phyloP scores from a whole-genome alignment of 495 filamentous ascomycete species.

The Lasiosphaeria miniovina region DNA sequence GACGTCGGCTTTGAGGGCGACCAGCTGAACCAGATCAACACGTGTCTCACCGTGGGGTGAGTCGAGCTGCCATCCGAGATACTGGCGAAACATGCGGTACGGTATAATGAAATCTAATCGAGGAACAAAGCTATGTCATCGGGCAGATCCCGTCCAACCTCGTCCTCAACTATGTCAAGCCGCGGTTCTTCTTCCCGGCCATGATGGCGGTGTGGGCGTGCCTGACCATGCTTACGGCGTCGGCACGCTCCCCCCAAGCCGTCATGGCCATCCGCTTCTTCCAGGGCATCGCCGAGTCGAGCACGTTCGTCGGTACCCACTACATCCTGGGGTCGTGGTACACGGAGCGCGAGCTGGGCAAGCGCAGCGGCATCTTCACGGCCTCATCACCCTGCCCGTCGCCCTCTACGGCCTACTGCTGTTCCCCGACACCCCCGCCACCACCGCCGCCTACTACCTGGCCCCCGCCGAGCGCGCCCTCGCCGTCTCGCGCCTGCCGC shows the following conservation, averaged over 20 bases:
- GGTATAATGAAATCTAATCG: too few relatives aligned
- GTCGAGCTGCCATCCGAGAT: neutral
- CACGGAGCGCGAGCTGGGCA: slow-evolving; percentile 60
- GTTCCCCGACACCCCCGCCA: slow-evolving; percentile 59
- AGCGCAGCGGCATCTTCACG: slow-evolving; percentile 56
- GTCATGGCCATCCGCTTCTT: slow-evolving; percentile 70
- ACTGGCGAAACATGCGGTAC: too few relatives aligned
- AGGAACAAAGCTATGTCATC: slow-evolving; percentile 42
- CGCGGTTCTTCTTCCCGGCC: slow-evolving; percentile 57
- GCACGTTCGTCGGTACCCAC: slow-evolving; percentile 61
- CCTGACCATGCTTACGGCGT: slow-evolving; percentile 59
- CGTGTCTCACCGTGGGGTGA: slow-evolving; percentile 42
- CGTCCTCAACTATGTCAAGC: slow-evolving; percentile 56
- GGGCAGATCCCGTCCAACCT: slow-evolving; percentile 61
- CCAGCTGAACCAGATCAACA: slow-evolving; percentile 59
- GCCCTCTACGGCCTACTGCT: slow-evolving; percentile 56
- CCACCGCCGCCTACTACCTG: slow-evolving; percentile 54
- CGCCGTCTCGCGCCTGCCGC: slow-evolving; percentile 36
- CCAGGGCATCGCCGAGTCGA: slow-evolving; percentile 58
- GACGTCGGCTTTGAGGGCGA: slow-evolving; percentile 56
- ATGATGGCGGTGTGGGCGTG: slow-evolving; percentile 61
- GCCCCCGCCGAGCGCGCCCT: slow-evolving; percentile 40
- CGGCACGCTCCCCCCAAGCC: slow-evolving; percentile 44
- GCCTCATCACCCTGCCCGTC: slow-evolving; percentile 53
- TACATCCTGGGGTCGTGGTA: slow-evolving; percentile 70